Conservation (phyloP, 495 filamentous ascomycete genomes). For the Penicillium goetzii region DNA sequence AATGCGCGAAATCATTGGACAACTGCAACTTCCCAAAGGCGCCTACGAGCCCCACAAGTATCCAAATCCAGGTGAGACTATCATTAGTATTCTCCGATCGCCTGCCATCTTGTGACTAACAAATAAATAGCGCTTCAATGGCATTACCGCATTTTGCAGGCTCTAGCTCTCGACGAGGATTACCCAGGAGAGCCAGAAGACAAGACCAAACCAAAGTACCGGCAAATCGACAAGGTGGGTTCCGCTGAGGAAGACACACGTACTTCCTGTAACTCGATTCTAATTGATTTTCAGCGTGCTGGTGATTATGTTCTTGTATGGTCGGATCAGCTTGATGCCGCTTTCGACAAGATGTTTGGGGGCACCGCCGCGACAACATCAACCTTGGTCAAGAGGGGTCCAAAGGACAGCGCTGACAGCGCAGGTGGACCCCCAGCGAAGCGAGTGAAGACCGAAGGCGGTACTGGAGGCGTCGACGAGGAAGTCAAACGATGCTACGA, state of each 20-base stretch:
- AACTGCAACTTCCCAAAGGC: slow-evolving; percentile 87
- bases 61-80: slow-evolving; percentile 72
- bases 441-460: slow-evolving; percentile 54
- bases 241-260: background rate
- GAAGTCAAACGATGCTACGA: slow-evolving; percentile 65
- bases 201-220: slow-evolving; percentile 80
- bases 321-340: slow-evolving; percentile 66
- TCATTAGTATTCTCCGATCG: background rate
- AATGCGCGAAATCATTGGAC: slow-evolving; percentile 81
- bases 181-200: slow-evolving; percentile 80
- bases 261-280: slow-evolving; percentile 1
- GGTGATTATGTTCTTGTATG: slow-evolving; percentile 78
- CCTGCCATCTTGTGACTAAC: slow-evolving; percentile 16
- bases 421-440: slow-evolving; percentile 45
- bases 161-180: slow-evolving; percentile 90
- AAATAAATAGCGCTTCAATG: slow-evolving; percentile 72
- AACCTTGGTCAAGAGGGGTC: slow-evolving; percentile 51
- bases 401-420: slow-evolving; percentile 38
- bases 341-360: slow-evolving; percentile 47
- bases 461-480: slow-evolving; percentile 45
- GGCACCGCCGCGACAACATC: slow-evolving; percentile 38
- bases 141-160: slow-evolving; percentile 96
- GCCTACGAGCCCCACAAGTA: slow-evolving; percentile 83
- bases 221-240: slow-evolving; percentile 76
- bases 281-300: slow-evolving; percentile 55